Evolutionary conservation across 78 protist species (phyloP).

Genomic region (Bigelowiella natans): DNA sequence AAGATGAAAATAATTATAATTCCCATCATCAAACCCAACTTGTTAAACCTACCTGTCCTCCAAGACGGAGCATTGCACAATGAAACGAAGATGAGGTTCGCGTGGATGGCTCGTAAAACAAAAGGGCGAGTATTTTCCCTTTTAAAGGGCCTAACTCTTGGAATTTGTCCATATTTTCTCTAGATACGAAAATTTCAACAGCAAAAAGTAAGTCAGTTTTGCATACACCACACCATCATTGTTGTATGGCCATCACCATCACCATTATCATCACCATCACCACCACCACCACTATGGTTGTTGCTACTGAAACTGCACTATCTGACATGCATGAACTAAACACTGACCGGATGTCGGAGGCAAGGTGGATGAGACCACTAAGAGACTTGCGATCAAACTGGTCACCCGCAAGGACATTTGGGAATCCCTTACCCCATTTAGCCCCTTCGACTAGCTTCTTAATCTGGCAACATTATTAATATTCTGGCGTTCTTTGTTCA

Average conservation of each 20-base stretch:
- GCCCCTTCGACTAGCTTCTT: no score
- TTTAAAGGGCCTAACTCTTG: neutral
- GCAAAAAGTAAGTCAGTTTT: no score
- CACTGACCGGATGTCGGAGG: neutral
- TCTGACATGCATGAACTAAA: no score
- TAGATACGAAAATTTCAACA: no score
- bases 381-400: neutral
- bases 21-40: neutral
- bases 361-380: neutral
- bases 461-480: no score
- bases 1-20: neutral
- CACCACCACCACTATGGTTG: no score
- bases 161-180: neutral
- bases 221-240: no score
- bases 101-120: slow-evolving; percentile 9
- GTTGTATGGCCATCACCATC: no score
- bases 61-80: neutral
- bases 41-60: neutral
- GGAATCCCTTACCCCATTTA: neutral
- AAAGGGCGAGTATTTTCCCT: neutral
- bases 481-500: no score
- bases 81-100: neutral
- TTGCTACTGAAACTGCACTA: no score
- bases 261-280: no score
- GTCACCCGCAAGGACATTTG: neutral